Evolutionary conservation across 2,329 filamentous ascomycete species (phyloP).

Genomic region (Alternaria ethzedia): DNA sequence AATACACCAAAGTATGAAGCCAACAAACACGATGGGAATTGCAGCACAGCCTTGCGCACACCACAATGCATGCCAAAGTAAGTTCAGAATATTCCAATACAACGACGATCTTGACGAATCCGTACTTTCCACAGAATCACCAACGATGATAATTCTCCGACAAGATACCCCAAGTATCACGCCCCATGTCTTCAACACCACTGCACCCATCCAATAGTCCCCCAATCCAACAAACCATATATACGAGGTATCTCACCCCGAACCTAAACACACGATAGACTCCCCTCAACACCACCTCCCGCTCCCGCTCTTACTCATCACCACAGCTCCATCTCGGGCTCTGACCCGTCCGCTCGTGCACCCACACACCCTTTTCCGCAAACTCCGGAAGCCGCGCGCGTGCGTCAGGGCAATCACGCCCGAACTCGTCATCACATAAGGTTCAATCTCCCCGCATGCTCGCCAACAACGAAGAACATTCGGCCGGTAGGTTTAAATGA

Average conservation of each 20-base stretch:
- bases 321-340: not conserved
- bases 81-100: not conserved
- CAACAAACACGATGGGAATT: not conserved
- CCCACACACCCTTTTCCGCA: not conserved
- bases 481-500: not conserved
- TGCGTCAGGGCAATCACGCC: not conserved
- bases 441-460: not conserved
- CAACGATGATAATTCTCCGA: not conserved
- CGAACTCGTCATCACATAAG: not conserved
- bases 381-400: not conserved
- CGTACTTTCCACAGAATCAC: not conserved
- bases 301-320: not conserved
- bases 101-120: not conserved
- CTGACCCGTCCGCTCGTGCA: not conserved
- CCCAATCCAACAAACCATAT: not conserved
- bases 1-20: not conserved
- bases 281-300: not conserved
- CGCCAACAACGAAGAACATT: not conserved
- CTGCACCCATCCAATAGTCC: not conserved
- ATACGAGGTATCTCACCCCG: not conserved
- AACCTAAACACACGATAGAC: not conserved
- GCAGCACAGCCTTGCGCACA: not conserved
- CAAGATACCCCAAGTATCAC: not conserved
- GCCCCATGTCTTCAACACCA: not conserved
- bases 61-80: not conserved